Percentiles rank a stretch among this genome's conserved stretches.
Evolutionary conservation across 129 eudicot genomes (phyloP).

Genomic region (Centaurea solstitialis): DNA sequence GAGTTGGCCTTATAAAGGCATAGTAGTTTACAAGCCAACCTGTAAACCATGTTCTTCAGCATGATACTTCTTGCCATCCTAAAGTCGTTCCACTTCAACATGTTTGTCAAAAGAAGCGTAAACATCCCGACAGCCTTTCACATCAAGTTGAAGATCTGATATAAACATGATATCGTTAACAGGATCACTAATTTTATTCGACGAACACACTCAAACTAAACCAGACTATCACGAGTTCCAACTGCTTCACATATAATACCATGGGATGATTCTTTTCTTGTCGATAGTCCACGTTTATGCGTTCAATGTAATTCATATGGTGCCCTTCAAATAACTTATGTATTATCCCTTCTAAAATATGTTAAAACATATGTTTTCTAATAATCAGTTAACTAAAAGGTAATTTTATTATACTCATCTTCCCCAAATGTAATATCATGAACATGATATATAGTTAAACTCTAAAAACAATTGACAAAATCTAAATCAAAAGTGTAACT

Average conservation of each 20-base stretch:
- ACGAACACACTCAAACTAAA: constrained; percentile 3
- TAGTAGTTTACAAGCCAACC: constrained; percentile 89
- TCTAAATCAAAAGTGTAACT: too few relatives aligned
- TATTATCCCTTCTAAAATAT: constrained; percentile 98
- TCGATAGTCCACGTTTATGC: constrained; percentile 94
- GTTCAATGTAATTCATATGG: constrained; percentile 95
- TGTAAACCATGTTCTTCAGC: constrained; percentile 90
- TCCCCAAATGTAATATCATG: too few relatives aligned
- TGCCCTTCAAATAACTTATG: constrained; percentile 97
- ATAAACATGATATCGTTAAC: constrained; percentile 16
- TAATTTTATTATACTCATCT: too few relatives aligned
- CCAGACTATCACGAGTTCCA: background rate
- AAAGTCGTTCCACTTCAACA: constrained; percentile 94
- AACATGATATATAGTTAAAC: too few relatives aligned
- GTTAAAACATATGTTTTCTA: too few relatives aligned
- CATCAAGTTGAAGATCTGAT: constrained; percentile 97
- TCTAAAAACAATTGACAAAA: too few relatives aligned
- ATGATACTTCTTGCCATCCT: constrained; percentile 95
- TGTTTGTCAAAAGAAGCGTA: constrained; percentile 98
- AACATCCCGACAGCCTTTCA: constrained; percentile 92
- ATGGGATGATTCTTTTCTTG: constrained; percentile 95
- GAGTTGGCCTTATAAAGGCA: constrained; percentile 91
- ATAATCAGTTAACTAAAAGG: too few relatives aligned
- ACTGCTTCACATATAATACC: constrained; percentile 49
- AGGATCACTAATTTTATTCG: background rate